Evolutionary conservation across 805 yeast genomes (phyloP), one percentile per base, ranked within the genome.

Genomic region (Cyberlindnera samutprakarnensis): DNA sequence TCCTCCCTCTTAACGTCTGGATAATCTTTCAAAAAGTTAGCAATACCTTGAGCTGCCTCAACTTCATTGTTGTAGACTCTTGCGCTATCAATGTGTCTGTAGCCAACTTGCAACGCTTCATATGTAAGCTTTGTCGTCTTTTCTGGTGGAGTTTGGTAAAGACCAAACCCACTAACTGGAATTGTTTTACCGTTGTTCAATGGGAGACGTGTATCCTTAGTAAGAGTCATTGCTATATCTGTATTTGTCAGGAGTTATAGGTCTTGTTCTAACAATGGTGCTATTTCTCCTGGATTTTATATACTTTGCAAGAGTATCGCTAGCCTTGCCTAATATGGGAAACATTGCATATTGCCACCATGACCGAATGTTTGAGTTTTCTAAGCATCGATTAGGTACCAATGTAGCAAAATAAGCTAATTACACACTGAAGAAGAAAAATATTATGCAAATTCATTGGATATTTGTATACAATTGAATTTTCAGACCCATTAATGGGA

Each of bases 51-150:
- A 13, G 40, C 45, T 5, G 41, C 39, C 31, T 46, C 49, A 14
- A 24, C 35, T 27, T 47, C 49, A 23, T 47, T 47, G 2, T 32
- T 24, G 30, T 47, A 47, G 23, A 20, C 18, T 16, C 34, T 33
- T 10, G 53, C 53, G 16, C 42, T 33, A 27, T 47, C 53, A 31
- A 47, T 36, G 31, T 46, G 52, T 42, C 50, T 46, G 34, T 47
- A 47, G 11, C 51, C 52, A 11, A 24, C 37, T 28, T 42, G 39
- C 28, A 47, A 29, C 2, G 52, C 52, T 31, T 46, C 39, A 22
- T 42, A 41, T 13, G 44, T 41, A 16, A 47, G 27, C 13, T 32
- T 22, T 8, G 36, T 31, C n/a, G 53, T 35, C 13, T 34, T 45
- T 10, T 38, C 38, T 11, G 41, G 24, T 12, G 51, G 51, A 3